A percentile compares a stretch with the other conserved stretches of the same genome.
Evolutionary conservation across 2,329 filamentous ascomycete species (phyloP).

Genomic region (Aureobasidium sp.): DNA sequence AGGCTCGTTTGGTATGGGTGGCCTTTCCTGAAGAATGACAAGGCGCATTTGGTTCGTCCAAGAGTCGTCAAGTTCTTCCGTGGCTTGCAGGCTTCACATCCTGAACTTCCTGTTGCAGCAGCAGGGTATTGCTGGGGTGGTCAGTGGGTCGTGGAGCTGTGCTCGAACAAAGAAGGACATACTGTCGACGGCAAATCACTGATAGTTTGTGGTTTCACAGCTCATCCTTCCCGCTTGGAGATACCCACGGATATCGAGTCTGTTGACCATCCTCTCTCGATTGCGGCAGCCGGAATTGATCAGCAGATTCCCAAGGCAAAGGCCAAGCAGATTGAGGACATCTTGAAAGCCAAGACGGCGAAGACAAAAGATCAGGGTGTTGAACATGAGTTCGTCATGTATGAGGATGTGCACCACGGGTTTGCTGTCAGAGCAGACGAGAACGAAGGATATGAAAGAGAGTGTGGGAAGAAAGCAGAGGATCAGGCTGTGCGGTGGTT

Average conservation of each 20-base stretch:
- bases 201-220: slow-evolving; percentile 13
- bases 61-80: slow-evolving; percentile 22
- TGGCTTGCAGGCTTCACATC: slow-evolving; percentile 20
- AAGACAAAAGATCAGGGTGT: slow-evolving; percentile 24
- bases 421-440: slow-evolving; percentile 29
- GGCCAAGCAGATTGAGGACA: slow-evolving; percentile 24
- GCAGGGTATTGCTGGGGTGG: slow-evolving; percentile 31
- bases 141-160: slow-evolving; percentile 25
- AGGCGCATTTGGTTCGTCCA: slow-evolving; percentile 21
- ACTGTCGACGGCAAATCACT: neutral
- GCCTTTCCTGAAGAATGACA: slow-evolving; percentile 21
- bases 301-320: slow-evolving; percentile 23
- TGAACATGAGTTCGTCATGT: slow-evolving; percentile 30
- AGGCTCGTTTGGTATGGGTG: slow-evolving; percentile 17
- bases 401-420: slow-evolving; percentile 28
- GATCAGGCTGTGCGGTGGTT: slow-evolving; percentile 31
- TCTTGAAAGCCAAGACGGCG: slow-evolving; percentile 26
- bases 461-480: slow-evolving; percentile 29
- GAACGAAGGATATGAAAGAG: slow-evolving; percentile 24
- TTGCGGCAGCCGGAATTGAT: slow-evolving; percentile 24
- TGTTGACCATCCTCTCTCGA: slow-evolving; percentile 24
- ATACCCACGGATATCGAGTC: slow-evolving; percentile 27
- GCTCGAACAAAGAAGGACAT: slow-evolving; percentile 17
- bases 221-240: slow-evolving; percentile 26
- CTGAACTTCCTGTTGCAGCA: slow-evolving; percentile 23